Evolutionary conservation across 805 yeast genomes (phyloP).

Genomic region (Hanseniaspora lachancei): DNA sequence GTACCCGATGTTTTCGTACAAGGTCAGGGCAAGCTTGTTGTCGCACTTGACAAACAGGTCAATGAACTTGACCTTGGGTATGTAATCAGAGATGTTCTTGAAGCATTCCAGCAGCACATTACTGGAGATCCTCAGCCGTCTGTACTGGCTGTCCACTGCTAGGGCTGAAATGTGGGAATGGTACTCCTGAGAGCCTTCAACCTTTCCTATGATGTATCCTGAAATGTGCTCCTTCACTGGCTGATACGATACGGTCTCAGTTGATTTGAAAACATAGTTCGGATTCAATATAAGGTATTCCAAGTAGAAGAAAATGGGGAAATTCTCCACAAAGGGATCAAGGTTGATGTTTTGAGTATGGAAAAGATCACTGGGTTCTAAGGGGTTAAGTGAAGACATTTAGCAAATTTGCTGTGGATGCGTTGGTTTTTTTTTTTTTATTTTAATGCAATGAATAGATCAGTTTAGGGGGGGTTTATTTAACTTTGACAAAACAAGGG

Average conservation of each 20-base stretch:
- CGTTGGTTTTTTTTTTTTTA: too few relatives aligned
- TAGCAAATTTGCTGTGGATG: neutral
- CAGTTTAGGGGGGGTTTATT: too few relatives aligned
- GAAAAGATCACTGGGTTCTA: conserved; percentile 74
- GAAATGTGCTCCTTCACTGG: conserved; percentile 24
- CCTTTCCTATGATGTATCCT: conserved; percentile 90
- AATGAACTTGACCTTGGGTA: conserved; percentile 67
- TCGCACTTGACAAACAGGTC: conserved; percentile 87
- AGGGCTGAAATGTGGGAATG: conserved; percentile 96
- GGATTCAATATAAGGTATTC: conserved; percentile 85
- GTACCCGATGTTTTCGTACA: conserved; percentile 81
- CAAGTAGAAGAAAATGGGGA: conserved; percentile 67
- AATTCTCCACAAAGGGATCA: conserved; percentile 86
- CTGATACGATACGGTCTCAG: conserved; percentile 23
- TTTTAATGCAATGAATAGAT: too few relatives aligned
- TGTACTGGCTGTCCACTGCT: conserved; percentile 66
- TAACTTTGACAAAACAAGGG: too few relatives aligned
- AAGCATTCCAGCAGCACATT: conserved; percentile 53
- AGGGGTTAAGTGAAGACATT: conserved; percentile 84
- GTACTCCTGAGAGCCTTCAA: conserved; percentile 86
- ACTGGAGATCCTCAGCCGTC: conserved; percentile 79
- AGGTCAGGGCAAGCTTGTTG: conserved; percentile 60
- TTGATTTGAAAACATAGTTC: conserved; percentile 66
- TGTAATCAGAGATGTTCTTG: conserved; percentile 59
- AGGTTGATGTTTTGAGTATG: conserved; percentile 61